Evolutionary conservation across 345 rosid species (phyloP), one percentile per base, ranked within the genome.

Genomic region (Hibiscus tridactylites): DNA sequence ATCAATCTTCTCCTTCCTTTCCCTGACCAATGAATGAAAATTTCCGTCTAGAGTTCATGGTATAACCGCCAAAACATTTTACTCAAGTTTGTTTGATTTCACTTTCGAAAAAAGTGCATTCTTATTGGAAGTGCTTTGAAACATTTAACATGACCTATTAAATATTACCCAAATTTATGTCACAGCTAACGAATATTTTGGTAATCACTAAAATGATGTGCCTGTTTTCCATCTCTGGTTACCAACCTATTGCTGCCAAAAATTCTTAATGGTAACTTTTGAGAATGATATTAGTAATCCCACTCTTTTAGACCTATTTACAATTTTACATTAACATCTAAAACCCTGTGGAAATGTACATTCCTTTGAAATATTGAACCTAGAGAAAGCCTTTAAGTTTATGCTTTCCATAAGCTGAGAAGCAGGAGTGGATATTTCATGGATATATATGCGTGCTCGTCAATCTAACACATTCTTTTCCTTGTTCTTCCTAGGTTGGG

Each of bases 401-500:
- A 39, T 37, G 68, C 68, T 33, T 63, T 37, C 28, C 11, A 21
- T 17, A 39, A 39, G 29, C 50, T 64, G 28, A 39, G 15, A 39
- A 39, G 19, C 15, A 19, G 31, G 68, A 42, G 68, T 10, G 44
- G 31, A 21, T 65, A 19, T 64, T 39, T 19, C 3, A 19, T 64
- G 50, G 9, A 39, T 24, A 42, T 57, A 56, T 24, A 24, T 56
- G 17, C 9, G 31, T 57, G 31, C 21, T 68, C 49, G 37, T 21
- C 24, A 37, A 54, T 15, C 24, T 64, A 58, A 72, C 61, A 26
- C 57, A 44, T 47, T 67, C 6, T 60, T 60, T 26, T 42, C 1
- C 5, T 35, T 17, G 9, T 42, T 24, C 21, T 10, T 19, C 21
- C 3, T 72, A 91, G 97, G 85, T 91, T 71, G 97, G 92, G 29